A percentile compares a stretch with the other conserved stretches of the same genome.
Evolutionary conservation across 495 filamentous ascomycete genomes (phyloP).

Genomic region (Aeminium ludgeri): DNA sequence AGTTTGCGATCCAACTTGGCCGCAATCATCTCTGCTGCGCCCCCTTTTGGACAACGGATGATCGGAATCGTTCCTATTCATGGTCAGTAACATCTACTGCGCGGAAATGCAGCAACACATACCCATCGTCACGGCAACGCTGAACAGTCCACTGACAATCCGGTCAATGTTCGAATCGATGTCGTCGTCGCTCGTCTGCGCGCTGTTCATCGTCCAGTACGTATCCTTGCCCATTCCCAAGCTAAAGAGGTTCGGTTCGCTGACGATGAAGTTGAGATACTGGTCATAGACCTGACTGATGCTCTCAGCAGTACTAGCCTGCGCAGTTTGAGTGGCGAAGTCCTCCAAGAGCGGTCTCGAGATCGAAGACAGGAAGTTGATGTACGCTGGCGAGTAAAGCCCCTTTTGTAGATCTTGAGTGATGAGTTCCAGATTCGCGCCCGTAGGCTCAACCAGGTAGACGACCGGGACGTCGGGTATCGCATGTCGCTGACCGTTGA

Average conservation of each 20-base stretch:
- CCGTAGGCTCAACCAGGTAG: slow-evolving; percentile 82
- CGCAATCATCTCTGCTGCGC: slow-evolving; percentile 85
- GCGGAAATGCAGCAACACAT: slow-evolving; percentile 14
- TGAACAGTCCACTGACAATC: slow-evolving; percentile 88
- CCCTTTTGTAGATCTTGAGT: slow-evolving; percentile 72
- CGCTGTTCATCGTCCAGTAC: slow-evolving; percentile 91
- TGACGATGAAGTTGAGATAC: slow-evolving; percentile 93
- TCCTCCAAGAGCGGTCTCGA: slow-evolving; percentile 87
- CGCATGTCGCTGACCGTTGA: slow-evolving; percentile 65
- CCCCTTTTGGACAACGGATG: slow-evolving; percentile 39
- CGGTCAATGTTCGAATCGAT: slow-evolving; percentile 73
- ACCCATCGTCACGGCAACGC: slow-evolving; percentile 95
- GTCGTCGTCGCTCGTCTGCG: slow-evolving; percentile 74
- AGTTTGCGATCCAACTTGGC: slow-evolving; percentile 89
- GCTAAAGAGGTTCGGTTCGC: slow-evolving; percentile 90
- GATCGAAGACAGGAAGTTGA: slow-evolving; percentile 94
- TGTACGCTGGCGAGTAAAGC: slow-evolving; percentile 84
- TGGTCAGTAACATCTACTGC: neutral
- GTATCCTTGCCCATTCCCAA: slow-evolving; percentile 75
- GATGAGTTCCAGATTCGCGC: slow-evolving; percentile 62
- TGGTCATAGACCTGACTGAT: slow-evolving; percentile 93
- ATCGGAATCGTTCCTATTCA: slow-evolving; percentile 67
- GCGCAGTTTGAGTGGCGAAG: slow-evolving; percentile 75
- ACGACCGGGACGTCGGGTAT: slow-evolving; percentile 95
- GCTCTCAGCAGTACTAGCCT: slow-evolving; percentile 65